Evolutionary conservation across 129 eudicot species (phyloP).

Genomic region (Sambucus nigra): DNA sequence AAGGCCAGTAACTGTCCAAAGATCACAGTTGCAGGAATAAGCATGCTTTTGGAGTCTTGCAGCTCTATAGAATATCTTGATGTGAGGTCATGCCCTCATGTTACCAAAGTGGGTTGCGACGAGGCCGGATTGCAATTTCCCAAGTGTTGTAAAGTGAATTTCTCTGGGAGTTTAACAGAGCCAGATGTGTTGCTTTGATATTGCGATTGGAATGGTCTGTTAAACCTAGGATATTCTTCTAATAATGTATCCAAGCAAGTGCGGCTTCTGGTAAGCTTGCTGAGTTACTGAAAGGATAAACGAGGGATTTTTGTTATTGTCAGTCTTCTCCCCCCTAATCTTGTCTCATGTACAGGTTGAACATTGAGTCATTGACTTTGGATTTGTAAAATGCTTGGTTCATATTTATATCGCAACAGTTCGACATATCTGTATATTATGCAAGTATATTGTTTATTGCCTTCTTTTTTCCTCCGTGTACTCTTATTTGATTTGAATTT

Average conservation of each 20-base stretch:
- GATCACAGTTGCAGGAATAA: slow-evolving; percentile 62
- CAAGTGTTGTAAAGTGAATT: slow-evolving; percentile 67
- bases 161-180: slow-evolving; percentile 67
- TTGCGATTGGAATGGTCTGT: neutral
- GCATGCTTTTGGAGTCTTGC: slow-evolving; percentile 55
- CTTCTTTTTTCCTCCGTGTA: neutral
- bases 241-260: slow-evolving; percentile 2
- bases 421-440: neutral
- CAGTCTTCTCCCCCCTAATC: slow-evolving; percentile 1
- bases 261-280: neutral
- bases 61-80: slow-evolving; percentile 67
- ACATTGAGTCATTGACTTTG: too few species aligned
- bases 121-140: slow-evolving; percentile 87
- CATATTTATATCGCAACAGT: neutral
- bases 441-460: neutral
- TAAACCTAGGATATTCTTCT: too few species aligned
- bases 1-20: slow-evolving; percentile 78
- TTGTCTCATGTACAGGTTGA: neutral
- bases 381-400: neutral
- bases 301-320: neutral
- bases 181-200: slow-evolving; percentile 53
- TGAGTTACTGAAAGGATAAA: neutral
- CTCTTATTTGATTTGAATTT: neutral
- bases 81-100: slow-evolving; percentile 73
- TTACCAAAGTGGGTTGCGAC: slow-evolving; percentile 62